Evolutionary conservation across 1,284 basidiomycete species (phyloP).

Genomic region (Fomitiporia mediterranea): DNA sequence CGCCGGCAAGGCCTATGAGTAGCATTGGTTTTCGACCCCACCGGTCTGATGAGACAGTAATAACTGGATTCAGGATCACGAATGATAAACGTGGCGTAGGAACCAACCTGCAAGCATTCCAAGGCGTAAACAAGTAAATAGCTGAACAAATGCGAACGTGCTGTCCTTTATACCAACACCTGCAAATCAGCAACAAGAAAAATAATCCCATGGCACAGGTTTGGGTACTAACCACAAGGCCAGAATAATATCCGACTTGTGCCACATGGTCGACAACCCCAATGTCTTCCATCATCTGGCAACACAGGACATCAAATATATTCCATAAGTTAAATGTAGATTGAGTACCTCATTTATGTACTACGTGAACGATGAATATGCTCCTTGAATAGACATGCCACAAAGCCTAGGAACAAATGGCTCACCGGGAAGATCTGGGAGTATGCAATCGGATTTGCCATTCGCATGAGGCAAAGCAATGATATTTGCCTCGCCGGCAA

Average conservation of each 20-base stretch:
- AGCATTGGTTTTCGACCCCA: slow-evolving; percentile 30
- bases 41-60: slow-evolving; percentile 19
- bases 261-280: slow-evolving; percentile 23
- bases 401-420: background rate
- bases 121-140: slow-evolving; percentile 26
- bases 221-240: slow-evolving; percentile 23
- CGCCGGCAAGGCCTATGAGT: slow-evolving; percentile 27
- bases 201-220: background rate
- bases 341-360: slow-evolving; percentile 19
- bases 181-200: background rate
- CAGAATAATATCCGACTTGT: slow-evolving; percentile 28
- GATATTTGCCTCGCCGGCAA: slow-evolving; percentile 20
- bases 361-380: background rate
- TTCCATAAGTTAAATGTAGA: no score
- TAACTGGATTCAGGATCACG: background rate
- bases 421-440: slow-evolving; percentile 20
- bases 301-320: no score
- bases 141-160: slow-evolving; percentile 26
- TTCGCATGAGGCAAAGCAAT: slow-evolving; percentile 22
- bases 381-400: background rate
- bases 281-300: slow-evolving; percentile 26
- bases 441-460: slow-evolving; percentile 28
- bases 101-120: slow-evolving; percentile 24
- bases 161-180: slow-evolving; percentile 21
- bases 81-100: background rate